These are phyloP conservation scores for Chrysosphaeria jannelii DNA, from an alignment of 2,329 filamentous ascomycete species.

Conservation along the genomic window DNA sequence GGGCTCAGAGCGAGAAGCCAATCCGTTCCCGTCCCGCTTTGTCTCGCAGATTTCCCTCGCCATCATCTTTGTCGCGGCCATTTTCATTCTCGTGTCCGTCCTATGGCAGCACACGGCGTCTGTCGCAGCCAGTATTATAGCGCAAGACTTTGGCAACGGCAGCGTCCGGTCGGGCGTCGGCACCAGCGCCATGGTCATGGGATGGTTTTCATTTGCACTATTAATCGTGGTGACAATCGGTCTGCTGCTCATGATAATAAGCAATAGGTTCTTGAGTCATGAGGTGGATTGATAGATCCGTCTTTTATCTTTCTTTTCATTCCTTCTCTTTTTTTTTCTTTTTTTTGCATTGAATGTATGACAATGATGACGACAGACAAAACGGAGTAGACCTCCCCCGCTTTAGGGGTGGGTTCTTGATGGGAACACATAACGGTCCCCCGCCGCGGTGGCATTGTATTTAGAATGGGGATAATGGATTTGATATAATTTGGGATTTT, in stretches of 20 bases:
- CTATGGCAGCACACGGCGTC: conserved; percentile 90
- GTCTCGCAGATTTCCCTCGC: conserved; percentile 67
- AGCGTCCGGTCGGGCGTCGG: conserved; percentile 66
- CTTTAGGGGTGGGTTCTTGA: too few relatives aligned
- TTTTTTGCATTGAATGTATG: background rate
- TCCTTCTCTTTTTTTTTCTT: background rate
- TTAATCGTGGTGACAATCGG: conserved; percentile 91
- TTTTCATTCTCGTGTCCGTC: conserved; percentile 1
- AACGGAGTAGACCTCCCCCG: too few relatives aligned
- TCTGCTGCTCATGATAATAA: conserved; percentile 84
- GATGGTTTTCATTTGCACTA: conserved; percentile 87
- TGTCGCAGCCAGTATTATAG: conserved; percentile 77
- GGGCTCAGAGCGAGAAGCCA: conserved; percentile 49
- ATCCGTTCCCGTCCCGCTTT: conserved; percentile 69
- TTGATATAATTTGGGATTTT: too few relatives aligned
- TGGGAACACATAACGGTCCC: too few relatives aligned
- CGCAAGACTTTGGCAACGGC: conserved; percentile 76
- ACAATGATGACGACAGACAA: too few relatives aligned
- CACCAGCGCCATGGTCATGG: conserved; percentile 85
- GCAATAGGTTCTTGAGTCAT: conserved; percentile 50
- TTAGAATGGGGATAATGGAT: too few relatives aligned
- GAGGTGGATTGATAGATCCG: conserved; percentile 11
- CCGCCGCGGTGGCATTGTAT: too few relatives aligned
- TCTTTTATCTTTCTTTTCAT: background rate
- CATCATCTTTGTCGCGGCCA: background rate